Percentiles rank a stretch among this genome's conserved stretches.
These are phyloP conservation scores for Ceratobasidium theobromae DNA, from an alignment of 1,284 basidiomycete species.

Conservation along the genomic window DNA sequence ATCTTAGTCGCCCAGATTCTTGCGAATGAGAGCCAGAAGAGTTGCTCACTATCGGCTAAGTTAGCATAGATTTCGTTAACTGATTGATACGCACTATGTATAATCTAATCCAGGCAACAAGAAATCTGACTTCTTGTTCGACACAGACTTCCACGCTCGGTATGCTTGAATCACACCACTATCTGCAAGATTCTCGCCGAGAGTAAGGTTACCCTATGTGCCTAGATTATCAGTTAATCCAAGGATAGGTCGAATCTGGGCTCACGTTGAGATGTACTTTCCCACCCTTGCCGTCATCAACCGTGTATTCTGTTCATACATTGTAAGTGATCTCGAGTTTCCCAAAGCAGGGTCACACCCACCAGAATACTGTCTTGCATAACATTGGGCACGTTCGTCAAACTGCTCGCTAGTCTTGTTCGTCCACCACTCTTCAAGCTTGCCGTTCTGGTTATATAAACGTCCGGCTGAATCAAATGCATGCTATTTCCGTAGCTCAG, in stretches of 20 bases:
- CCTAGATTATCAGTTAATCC: constrained; percentile 14
- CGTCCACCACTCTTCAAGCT: constrained; percentile 88
- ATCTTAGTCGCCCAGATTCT: constrained; percentile 74
- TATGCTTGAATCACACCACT: constrained; percentile 82
- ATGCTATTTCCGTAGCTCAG: constrained; percentile 53
- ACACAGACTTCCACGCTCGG: constrained; percentile 82
- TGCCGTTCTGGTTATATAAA: constrained; percentile 73
- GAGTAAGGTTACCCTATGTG: constrained; percentile 69
- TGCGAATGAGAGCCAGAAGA: constrained; percentile 88
- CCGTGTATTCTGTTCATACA: constrained; percentile 62
- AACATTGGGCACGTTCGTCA: constrained; percentile 80
- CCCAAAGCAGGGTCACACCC: constrained; percentile 39
- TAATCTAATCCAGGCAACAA: constrained; percentile 81
- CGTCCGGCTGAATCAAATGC: constrained; percentile 92
- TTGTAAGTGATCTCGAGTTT: not conserved
- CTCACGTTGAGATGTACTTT: constrained; percentile 75
- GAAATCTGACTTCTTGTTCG: constrained; percentile 58
- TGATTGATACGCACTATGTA: constrained; percentile 47
- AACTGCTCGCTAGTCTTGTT: constrained; percentile 83
- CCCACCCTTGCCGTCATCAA: constrained; percentile 83
- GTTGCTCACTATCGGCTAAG: constrained; percentile 66
- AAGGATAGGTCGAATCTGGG: not conserved
- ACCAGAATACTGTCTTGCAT: constrained; percentile 85
- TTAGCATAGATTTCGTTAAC: not conserved
- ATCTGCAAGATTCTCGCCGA: constrained; percentile 89